A percentile compares a stretch with the other conserved stretches of the same genome.
These are phyloP conservation scores for Corynespora cassiicola DNA, from an alignment of 2,329 filamentous ascomycete genomes.

Conservation along the genomic window DNA sequence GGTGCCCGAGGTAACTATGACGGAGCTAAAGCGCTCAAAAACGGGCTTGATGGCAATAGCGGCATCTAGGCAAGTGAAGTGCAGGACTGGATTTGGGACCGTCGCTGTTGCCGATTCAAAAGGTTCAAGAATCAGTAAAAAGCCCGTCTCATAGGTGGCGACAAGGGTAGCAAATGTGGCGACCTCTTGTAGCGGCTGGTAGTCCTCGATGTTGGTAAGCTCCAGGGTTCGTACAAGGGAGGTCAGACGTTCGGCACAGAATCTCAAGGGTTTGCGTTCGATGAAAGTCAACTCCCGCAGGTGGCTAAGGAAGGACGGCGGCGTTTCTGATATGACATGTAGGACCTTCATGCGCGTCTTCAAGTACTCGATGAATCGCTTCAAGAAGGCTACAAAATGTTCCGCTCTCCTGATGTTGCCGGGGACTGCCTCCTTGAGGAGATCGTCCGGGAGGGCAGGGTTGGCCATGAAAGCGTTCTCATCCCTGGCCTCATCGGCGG, in stretches of 20 bases:
- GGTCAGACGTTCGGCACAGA: conserved; percentile 93
- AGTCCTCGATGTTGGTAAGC: conserved; percentile 97
- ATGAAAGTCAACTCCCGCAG: conserved; percentile 97
- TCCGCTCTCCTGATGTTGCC: conserved; percentile 96
- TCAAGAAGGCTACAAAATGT: conserved; percentile 93
- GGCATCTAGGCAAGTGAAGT: conserved; percentile 95
- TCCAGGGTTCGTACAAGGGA: conserved; percentile 94
- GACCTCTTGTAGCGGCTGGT: conserved; percentile 94
- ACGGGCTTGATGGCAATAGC: conserved; percentile 98
- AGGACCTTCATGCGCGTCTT: conserved; percentile 98
- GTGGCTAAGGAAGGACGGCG: conserved; percentile 89
- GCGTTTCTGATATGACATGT: conserved; percentile 96
- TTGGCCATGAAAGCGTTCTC: conserved; percentile 98
- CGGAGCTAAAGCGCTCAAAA: conserved; percentile 95
- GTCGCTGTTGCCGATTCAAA: conserved; percentile 95
- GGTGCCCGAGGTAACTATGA: conserved; percentile 97
- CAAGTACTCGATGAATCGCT: conserved; percentile 96
- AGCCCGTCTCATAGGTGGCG: conserved; percentile 96
- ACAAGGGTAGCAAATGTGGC: conserved; percentile 96
- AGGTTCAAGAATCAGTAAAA: conserved; percentile 94
- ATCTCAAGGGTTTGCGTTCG: conserved; percentile 91
- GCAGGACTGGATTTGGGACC: conserved; percentile 94
- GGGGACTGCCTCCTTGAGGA: conserved; percentile 93
- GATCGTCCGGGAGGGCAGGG: conserved; percentile 88
- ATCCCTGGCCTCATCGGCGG: conserved; percentile 85